Evolutionary conservation across 441 rosid species (phyloP).

Genomic region (Isatis lusitanica): DNA sequence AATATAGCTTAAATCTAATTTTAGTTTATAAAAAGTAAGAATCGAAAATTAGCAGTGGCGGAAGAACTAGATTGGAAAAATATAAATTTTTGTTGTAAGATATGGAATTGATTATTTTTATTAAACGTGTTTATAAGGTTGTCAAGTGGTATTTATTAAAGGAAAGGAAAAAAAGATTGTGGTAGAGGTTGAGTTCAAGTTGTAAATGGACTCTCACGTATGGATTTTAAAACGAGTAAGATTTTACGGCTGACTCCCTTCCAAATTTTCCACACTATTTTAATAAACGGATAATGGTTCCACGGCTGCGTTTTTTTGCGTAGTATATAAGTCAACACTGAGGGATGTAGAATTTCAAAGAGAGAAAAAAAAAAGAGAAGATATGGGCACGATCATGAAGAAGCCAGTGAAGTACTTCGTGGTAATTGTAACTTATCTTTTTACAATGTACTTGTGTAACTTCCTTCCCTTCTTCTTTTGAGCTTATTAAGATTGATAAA

Average conservation of each 20-base stretch:
- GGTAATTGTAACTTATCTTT: not conserved
- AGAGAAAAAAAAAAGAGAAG: not conserved
- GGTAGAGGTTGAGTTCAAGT: constrained; percentile 1
- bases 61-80: not conserved
- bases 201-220: not conserved
- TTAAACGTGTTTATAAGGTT: too few species aligned
- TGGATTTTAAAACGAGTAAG: not conserved
- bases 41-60: too few species aligned
- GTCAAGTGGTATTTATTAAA: not conserved
- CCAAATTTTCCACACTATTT: not conserved
- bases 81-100: not conserved
- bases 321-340: not conserved
- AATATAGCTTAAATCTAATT: not conserved
- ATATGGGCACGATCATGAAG: constrained; percentile 20
- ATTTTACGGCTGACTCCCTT: not conserved
- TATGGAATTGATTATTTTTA: too few species aligned
- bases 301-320: constrained; percentile 1
- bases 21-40: too few species aligned
- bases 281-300: not conserved
- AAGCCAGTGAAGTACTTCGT: not conserved
- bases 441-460: not conserved
- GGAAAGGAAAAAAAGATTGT: not conserved
- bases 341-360: not conserved
- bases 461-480: not conserved
- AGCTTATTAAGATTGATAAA: not conserved